A percentile compares a stretch with the other conserved stretches of the same genome.
These are phyloP conservation scores for Crithidia bombi DNA, from an alignment of 208 protist species.

Conservation along the genomic window DNA sequence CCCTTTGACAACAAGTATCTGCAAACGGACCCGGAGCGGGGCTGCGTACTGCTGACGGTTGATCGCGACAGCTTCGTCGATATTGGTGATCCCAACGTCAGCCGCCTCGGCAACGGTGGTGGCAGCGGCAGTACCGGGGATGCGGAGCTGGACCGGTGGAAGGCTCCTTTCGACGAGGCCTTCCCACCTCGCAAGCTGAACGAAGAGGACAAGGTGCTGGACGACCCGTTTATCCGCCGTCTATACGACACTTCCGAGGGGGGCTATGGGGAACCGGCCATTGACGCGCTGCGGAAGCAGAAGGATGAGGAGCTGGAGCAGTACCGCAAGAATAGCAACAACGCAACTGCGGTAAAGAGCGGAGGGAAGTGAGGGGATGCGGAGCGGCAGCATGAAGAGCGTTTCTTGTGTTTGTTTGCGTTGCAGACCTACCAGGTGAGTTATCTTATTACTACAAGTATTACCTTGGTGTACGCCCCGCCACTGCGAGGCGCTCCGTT, in stretches of 20 bases:
- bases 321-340: constrained; percentile 56
- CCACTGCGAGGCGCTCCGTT: too few relatives aligned
- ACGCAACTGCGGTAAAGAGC: constrained; percentile 5
- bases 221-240: constrained; percentile 65
- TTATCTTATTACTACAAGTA: too few relatives aligned
- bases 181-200: constrained; percentile 59
- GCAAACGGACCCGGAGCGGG: constrained; percentile 67
- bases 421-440: too few relatives aligned
- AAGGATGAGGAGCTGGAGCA: constrained; percentile 92
- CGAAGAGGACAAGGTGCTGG: constrained; percentile 43
- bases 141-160: constrained; percentile 83
- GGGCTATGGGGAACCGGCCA: constrained; percentile 78
- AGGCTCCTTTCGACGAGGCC: constrained; percentile 70
- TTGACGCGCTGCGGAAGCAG: constrained; percentile 82
- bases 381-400: background rate
- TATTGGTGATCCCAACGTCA: constrained; percentile 73
- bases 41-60: constrained; percentile 68
- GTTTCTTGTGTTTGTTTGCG: too few relatives aligned
- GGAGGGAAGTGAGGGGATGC: background rate
- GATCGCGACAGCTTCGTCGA: constrained; percentile 84
- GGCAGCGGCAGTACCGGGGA: constrained; percentile 60
- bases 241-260: constrained; percentile 71
- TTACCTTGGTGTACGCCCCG: too few relatives aligned
- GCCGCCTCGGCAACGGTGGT: constrained; percentile 31
- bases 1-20: constrained; percentile 77